Base-by-base conservation (phyloP, 2,329 filamentous ascomycete species). In the Dothistroma septosporum region DNA sequence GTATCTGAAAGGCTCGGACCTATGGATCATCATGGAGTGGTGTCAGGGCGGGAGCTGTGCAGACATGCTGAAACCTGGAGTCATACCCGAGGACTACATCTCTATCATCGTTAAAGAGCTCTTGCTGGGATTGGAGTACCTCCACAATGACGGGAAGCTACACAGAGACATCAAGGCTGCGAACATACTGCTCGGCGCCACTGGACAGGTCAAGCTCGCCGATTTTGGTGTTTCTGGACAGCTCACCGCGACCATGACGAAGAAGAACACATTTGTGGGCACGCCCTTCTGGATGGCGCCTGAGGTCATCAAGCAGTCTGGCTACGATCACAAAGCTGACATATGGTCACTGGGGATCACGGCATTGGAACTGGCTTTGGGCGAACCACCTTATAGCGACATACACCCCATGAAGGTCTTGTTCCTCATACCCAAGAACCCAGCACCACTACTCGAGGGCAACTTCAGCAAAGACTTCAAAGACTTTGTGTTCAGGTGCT, bases 1-100 rank as follows among this genome's bases (percentile, higher is more conserved):
- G 59, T 97, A 94, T 73, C 86, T 96, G 68, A 96, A 96, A 73
- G 94, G 93, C 24, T 94, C 92, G 2, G 91, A 97, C 78, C 79
- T 99, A 70, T 99, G 94, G 94, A 99, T 99, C 69, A 92, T 97
- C 75, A 99, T 99, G 94, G 94, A 99, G 76, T 99, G 94, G 72
- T 99, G 94, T 77, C 92, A 93, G 1, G 94, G 94, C 22, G 94
- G 94, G 4, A 97, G 93, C 77, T 97, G 94, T 73, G 92, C 91
- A 53, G 94, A 97, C 74, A 80, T 99, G 63, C 90, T 99, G 88
- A 96, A 96, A 78, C 92, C 94, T 0, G 94, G 94, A 24, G 78
- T 88, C 46, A 93, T 99, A 63, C 86, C 88, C 21, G 94, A 99
- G 77, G 92, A 96, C 68, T 97, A 97, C 75, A 97, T 99, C 71